Evolutionary conservation across 202 grass and related monocot species (phyloP).

Genomic region (Dendrocalamus latiflorus): DNA sequence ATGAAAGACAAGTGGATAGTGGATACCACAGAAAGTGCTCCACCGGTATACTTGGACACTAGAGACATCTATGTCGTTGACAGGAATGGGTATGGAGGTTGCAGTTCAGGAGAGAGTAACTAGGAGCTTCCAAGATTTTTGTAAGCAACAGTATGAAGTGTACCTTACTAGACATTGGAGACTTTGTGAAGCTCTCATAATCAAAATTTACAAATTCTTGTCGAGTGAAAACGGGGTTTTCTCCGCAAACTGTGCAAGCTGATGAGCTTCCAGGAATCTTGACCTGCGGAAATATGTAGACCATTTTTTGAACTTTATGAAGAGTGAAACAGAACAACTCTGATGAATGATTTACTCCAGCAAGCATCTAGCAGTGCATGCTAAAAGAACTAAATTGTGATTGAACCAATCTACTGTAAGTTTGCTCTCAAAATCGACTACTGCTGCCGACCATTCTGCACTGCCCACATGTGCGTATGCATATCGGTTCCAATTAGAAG

Average conservation of each 20-base stretch:
- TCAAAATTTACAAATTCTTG: conserved; percentile 74
- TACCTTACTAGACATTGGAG: conserved; percentile 94
- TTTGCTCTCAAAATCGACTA: neutral
- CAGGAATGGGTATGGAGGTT: neutral
- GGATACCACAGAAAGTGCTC: neutral
- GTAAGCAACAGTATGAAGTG: neutral
- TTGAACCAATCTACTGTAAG: neutral
- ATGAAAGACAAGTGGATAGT: neutral
- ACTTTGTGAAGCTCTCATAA: conserved; percentile 82
- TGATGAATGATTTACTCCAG: neutral
- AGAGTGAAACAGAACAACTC: neutral
- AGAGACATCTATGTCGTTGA: neutral
- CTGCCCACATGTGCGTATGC: neutral
- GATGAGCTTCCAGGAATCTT: conserved; percentile 77
- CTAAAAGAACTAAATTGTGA: neutral
- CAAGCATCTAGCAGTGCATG: neutral
- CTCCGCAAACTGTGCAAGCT: conserved; percentile 57
- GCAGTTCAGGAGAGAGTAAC: neutral
- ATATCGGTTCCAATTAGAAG: neutral
- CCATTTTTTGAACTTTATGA: neutral
- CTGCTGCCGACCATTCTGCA: neutral
- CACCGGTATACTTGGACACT: neutral
- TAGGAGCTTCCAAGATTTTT: neutral
- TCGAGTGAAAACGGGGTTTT: conserved; percentile 59
- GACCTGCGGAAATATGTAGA: conserved; percentile 41